phyloP scores from a whole-genome alignment of 495 filamentous ascomycete genomes.

The Cryomyces antarcticus region DNA sequence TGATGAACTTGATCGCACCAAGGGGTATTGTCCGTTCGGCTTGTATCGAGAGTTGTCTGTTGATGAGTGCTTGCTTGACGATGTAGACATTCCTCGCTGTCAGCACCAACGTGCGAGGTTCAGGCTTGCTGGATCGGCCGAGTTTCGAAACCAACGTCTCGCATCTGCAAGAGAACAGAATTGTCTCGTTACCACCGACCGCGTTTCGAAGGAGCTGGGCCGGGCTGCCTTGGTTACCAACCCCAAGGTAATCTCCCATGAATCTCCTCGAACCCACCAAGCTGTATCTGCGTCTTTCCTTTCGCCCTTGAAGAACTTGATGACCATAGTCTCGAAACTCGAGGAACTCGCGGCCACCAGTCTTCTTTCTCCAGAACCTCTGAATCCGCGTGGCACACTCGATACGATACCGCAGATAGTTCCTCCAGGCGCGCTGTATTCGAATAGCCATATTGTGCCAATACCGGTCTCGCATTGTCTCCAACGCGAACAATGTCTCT shows the following conservation, averaged over 20 bases:
- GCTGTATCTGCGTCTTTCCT: constrained; percentile 81
- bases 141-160: constrained; percentile 85
- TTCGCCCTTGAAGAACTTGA: constrained; percentile 56
- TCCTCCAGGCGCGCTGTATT: constrained; percentile 93
- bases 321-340: constrained; percentile 83
- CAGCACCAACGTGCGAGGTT: constrained; percentile 66
- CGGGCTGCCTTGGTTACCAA: constrained; percentile 58
- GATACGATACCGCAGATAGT: constrained; percentile 76
- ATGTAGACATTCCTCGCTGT: constrained; percentile 76
- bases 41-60: constrained; percentile 59
- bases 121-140: constrained; percentile 83
- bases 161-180: constrained; percentile 75
- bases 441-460: constrained; percentile 99
- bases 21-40: constrained; percentile 65
- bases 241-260: constrained; percentile 85
- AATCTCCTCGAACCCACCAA: constrained; percentile 79
- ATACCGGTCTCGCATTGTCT: constrained; percentile 93
- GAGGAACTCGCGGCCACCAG: constrained; percentile 68
- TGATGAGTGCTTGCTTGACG: constrained; percentile 62
- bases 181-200: constrained; percentile 43
- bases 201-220: constrained; percentile 62
- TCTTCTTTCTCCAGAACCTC: constrained; percentile 81
- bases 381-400: constrained; percentile 91
- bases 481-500: constrained; percentile 89
- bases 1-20: constrained; percentile 70